Evolutionary conservation across 345 rosid genomes (phyloP), one percentile per base, ranked within the genome.

Genomic region (Angophora floribunda): DNA sequence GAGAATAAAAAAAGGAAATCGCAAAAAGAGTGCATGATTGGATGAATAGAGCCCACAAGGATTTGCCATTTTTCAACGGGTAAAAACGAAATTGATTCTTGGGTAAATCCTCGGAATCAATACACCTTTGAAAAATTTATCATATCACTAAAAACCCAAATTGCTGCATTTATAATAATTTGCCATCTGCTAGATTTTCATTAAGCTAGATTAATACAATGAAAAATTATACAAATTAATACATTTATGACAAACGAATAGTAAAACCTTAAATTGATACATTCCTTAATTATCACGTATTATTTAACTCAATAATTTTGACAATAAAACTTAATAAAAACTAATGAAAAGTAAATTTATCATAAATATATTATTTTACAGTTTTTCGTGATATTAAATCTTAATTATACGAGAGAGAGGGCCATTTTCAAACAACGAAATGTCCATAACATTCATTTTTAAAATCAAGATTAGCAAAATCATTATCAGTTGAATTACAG

Each of bases 291-390:
- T 55, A 55, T 0, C 9, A 55, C 22, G 1, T 22, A 55, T 4
- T 28, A 55, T 22, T 0, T 55, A 55, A 55, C 13, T 55, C 28
- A 22, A 4, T 21, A 55, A 55, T 55, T 55, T 55, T 0, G 0
- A 22, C 5, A 1, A 55, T 55, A 55, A 8, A 55, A 55, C 21
- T 22, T 22, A 55, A 55, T 55, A 1, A 55, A 55, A 55, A 22
- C 11, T 21, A 21, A 55, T 1, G 0, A 0, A 22, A 55, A 21
- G 5, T 55, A 55, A 55, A 55, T 4, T 55, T 55, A 55, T 21
- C 0, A 22, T 55, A 22, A 0, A 0, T 55, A 2, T 55, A 9
- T 0, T 2, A 22, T 21, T 55, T 55, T 55, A 0, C 1, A 2
- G 1, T 55, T 22, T 55, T 55, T 3, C 8, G 2, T 21, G 11